phyloP scores from a whole-genome alignment of 257 asterid species.

The Echites panduratus region DNA sequence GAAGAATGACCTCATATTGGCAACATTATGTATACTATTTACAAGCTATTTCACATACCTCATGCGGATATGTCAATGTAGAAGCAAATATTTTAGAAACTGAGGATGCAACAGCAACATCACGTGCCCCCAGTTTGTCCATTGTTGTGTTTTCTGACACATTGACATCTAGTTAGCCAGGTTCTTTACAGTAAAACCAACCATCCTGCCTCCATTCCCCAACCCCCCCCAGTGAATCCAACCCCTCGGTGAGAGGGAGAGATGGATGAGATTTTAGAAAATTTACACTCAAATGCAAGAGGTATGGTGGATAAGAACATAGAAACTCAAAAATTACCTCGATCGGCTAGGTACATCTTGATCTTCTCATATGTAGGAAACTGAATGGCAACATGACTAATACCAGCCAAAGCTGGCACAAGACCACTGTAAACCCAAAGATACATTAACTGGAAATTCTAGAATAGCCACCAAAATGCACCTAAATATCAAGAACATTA shows the following conservation, averaged over 20 bases:
- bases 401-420: conserved; percentile 93
- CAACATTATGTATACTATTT: background rate
- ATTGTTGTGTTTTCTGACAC: conserved; percentile 57
- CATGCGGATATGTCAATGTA: conserved; percentile 90
- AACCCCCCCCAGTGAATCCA: no score
- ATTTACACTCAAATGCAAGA: background rate
- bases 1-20: background rate
- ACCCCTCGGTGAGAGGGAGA: background rate
- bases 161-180: conserved; percentile 18
- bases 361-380: conserved; percentile 87
- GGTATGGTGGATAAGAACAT: background rate
- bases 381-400: conserved; percentile 91
- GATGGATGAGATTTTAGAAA: no score
- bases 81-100: conserved; percentile 91
- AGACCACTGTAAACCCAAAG: conserved; percentile 61
- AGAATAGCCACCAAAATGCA: background rate
- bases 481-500: conserved; percentile 1
- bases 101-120: conserved; percentile 89
- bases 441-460: background rate
- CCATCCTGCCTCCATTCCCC: background rate
- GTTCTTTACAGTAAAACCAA: background rate
- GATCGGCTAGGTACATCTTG: conserved; percentile 68
- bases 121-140: conserved; percentile 66
- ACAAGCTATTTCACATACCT: conserved; percentile 36
- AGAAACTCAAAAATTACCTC: conserved; percentile 30